These are phyloP conservation scores for Pseudognaphalium luteoalbum DNA, from an alignment of 129 eudicot species.

Conservation along the genomic window DNA sequence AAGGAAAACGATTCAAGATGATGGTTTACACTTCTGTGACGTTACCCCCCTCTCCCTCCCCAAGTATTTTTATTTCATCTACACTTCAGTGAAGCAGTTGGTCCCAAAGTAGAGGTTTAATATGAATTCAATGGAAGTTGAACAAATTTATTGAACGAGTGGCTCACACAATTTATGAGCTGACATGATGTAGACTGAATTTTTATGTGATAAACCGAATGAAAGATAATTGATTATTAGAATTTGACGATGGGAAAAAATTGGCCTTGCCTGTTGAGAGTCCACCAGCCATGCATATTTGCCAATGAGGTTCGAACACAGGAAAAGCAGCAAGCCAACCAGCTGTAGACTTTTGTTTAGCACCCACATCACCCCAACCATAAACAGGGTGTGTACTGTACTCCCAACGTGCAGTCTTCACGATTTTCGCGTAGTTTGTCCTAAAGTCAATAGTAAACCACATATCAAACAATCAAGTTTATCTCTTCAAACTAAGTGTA, in stretches of 20 bases:
- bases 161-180: too few species aligned
- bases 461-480: constrained; percentile 21
- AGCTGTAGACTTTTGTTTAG: constrained; percentile 91
- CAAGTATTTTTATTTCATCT: too few species aligned
- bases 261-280: constrained; percentile 77
- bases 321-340: constrained; percentile 99
- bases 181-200: too few species aligned
- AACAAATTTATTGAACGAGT: too few species aligned
- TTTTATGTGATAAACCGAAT: background rate
- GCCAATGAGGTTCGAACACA: constrained; percentile 99
- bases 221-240: constrained; percentile 4
- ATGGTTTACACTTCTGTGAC: too few species aligned
- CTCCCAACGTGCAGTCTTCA: constrained; percentile 91
- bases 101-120: too few species aligned
- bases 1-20: too few species aligned
- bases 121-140: too few species aligned
- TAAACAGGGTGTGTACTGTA: constrained; percentile 90
- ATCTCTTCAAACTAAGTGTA: constrained; percentile 13
- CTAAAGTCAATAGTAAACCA: constrained; percentile 41
- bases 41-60: too few species aligned
- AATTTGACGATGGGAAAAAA: background rate
- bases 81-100: too few species aligned
- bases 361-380: constrained; percentile 91
- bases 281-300: constrained; percentile 98
- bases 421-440: constrained; percentile 67